phyloP scores from a whole-genome alignment of 805 yeast genomes.

The Candida vaughaniae region DNA sequence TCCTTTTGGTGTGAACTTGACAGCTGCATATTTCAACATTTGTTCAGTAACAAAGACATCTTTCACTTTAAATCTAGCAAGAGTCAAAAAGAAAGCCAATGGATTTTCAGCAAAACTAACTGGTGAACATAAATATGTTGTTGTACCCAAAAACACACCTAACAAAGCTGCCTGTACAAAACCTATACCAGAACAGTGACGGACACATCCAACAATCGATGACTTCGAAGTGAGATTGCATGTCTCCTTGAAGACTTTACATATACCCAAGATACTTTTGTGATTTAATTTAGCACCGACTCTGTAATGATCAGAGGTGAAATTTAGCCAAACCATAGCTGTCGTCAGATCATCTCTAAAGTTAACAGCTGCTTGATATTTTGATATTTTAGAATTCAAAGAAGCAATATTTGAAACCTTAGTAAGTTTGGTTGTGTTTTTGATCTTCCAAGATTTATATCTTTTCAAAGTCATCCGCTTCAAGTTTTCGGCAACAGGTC shows the following conservation, averaged over 20 bases:
- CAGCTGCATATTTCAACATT: conserved; percentile 74
- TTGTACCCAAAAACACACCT: conserved; percentile 84
- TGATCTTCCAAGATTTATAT: conserved; percentile 48
- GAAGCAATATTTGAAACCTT: conserved; percentile 38
- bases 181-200: conserved; percentile 83
- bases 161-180: conserved; percentile 80
- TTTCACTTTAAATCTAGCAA: conserved; percentile 76
- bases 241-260: conserved; percentile 89
- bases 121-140: conserved; percentile 79
- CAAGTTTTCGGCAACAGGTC: conserved; percentile 58
- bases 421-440: conserved; percentile 64
- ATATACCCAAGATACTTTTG: conserved; percentile 65
- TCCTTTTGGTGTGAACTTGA: conserved; percentile 57
- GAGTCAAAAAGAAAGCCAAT: conserved; percentile 60
- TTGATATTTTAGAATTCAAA: conserved; percentile 44
- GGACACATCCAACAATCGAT: conserved; percentile 81
- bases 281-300: conserved; percentile 61
- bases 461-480: conserved; percentile 43
- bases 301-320: conserved; percentile 70
- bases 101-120: conserved; percentile 77
- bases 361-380: conserved; percentile 39
- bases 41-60: conserved; percentile 84
- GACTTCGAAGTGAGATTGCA: conserved; percentile 73
- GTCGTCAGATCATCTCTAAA: conserved; percentile 42
- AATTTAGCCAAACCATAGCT: conserved; percentile 65